A percentile compares a stretch with the other conserved stretches of the same genome.
These are phyloP conservation scores for Schwanniomyces vanrijiae DNA, from an alignment of 805 yeast genomes.

Conservation along the genomic window DNA sequence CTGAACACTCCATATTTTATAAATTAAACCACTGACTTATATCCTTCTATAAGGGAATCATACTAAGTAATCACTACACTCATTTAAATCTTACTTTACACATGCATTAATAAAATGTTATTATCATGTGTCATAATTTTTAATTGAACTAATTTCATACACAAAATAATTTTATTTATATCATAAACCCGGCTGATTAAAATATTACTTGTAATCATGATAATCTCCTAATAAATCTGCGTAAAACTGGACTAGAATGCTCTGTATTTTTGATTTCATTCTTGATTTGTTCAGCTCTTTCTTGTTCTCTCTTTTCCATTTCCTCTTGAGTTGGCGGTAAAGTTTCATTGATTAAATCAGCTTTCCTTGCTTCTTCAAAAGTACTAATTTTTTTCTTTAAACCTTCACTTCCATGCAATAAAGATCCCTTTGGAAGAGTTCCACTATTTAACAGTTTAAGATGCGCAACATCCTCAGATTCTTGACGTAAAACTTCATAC, in stretches of 20 bases:
- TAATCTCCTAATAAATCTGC: constrained; percentile 36
- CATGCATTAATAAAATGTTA: too few relatives aligned
- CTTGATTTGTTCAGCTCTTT: constrained; percentile 44
- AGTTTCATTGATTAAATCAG: constrained; percentile 82
- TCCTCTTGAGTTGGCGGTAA: constrained; percentile 80
- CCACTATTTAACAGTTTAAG: constrained; percentile 74
- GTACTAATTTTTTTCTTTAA: constrained; percentile 64
- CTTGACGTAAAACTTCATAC: constrained; percentile 86
- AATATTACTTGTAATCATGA: neutral
- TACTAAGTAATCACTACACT: too few relatives aligned
- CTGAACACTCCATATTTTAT: too few relatives aligned
- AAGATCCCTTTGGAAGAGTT: constrained; percentile 80
- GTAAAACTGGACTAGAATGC: constrained; percentile 36
- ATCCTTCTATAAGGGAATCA: too few relatives aligned
- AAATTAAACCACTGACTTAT: too few relatives aligned
- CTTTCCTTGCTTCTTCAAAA: constrained; percentile 80
- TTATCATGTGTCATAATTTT: too few relatives aligned
- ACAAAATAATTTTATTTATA: too few relatives aligned
- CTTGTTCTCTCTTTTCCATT: constrained; percentile 42
- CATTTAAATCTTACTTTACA: too few relatives aligned
- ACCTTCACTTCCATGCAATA: constrained; percentile 81
- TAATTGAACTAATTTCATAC: too few relatives aligned
- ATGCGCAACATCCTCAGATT: constrained; percentile 80
- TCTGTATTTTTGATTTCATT: constrained; percentile 31
- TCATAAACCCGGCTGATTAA: neutral